Conservation (phyloP, 2,329 filamentous ascomycete species). For the Bipolaris gigantea region DNA sequence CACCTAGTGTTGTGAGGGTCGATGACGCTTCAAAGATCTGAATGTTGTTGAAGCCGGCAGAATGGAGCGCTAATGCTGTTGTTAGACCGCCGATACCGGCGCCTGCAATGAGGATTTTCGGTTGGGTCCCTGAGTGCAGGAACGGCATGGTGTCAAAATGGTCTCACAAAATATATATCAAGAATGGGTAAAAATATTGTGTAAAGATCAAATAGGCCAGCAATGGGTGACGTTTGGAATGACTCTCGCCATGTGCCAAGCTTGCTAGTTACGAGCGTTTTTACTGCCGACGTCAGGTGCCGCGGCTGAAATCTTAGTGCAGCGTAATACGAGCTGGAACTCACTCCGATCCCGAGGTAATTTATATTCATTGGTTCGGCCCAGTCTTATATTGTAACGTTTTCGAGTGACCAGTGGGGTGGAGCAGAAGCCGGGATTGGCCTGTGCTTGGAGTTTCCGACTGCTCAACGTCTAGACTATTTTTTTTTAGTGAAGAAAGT, state of each 20-base stretch:
- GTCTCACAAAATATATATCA: not conserved
- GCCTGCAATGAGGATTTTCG: constrained; percentile 33
- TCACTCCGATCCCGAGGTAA: not conserved
- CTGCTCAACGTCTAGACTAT: too few relatives aligned
- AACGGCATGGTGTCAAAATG: constrained; percentile 13
- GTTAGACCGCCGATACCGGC: constrained; percentile 76
- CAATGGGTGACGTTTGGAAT: not conserved
- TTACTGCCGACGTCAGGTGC: constrained; percentile 12
- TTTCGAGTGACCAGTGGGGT: not conserved
- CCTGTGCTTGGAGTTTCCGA: not conserved
- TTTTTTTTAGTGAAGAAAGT: not conserved
- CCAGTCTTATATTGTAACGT: not conserved
- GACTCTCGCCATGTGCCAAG: not conserved
- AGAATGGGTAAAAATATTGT: not conserved
- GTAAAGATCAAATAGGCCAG: not conserved
- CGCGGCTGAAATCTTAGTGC: constrained; percentile 1
- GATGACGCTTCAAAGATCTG: constrained; percentile 49
- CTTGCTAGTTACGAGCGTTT: not conserved
- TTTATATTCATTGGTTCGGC: not conserved
- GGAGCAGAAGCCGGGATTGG: not conserved
- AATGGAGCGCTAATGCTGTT: constrained; percentile 69
- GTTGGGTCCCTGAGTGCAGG: constrained; percentile 25
- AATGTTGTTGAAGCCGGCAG: constrained; percentile 60
- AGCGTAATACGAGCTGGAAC: not conserved
- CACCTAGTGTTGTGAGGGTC: constrained; percentile 49